These are phyloP conservation scores for Yamadazyma insecticola DNA, from an alignment of 805 yeast genomes.

Conservation along the genomic window DNA sequence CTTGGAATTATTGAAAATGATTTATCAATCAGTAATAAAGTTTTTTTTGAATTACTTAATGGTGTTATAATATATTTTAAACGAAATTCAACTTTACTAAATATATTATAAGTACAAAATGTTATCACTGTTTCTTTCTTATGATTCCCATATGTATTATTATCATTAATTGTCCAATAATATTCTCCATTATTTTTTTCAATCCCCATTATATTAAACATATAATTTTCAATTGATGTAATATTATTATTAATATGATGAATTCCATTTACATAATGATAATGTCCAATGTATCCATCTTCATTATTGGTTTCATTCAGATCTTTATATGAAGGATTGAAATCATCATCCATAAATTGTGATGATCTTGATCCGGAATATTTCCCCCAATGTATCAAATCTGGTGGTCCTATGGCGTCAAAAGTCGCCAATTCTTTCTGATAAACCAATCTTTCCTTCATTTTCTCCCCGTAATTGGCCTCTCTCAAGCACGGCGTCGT, in stretches of 20 bases:
- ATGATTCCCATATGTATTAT: neutral
- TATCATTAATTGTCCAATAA: slow-evolving; percentile 2
- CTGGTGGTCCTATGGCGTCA: slow-evolving; percentile 28
- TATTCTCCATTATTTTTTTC: slow-evolving; percentile 8
- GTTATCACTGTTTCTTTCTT: slow-evolving; percentile 39
- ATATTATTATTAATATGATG: slow-evolving; percentile 14
- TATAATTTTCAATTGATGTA: slow-evolving; percentile 25
- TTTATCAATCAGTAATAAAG: slow-evolving; percentile 23
- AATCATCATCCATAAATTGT: slow-evolving; percentile 23
- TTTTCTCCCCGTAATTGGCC: slow-evolving; percentile 4
- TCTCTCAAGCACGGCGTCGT: slow-evolving; percentile 12
- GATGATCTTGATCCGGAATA: slow-evolving; percentile 27
- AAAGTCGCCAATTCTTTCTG: slow-evolving; percentile 2
- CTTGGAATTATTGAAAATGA: slow-evolving; percentile 22
- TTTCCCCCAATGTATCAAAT: slow-evolving; percentile 35
- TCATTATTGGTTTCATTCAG: slow-evolving; percentile 17
- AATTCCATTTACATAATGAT: slow-evolving; percentile 36
- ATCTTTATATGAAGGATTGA: slow-evolving; percentile 8
- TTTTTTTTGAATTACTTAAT: slow-evolving; percentile 9
- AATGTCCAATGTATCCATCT: slow-evolving; percentile 38
- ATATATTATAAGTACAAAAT: slow-evolving; percentile 68
- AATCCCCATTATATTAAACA: slow-evolving; percentile 24
- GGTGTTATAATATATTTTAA: slow-evolving; percentile 44
- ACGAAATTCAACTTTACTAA: slow-evolving; percentile 71
- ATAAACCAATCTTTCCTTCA: slow-evolving; percentile 7